phyloP scores from a whole-genome alignment of 2,329 filamentous ascomycete genomes.

The Penicillium vulpinum region DNA sequence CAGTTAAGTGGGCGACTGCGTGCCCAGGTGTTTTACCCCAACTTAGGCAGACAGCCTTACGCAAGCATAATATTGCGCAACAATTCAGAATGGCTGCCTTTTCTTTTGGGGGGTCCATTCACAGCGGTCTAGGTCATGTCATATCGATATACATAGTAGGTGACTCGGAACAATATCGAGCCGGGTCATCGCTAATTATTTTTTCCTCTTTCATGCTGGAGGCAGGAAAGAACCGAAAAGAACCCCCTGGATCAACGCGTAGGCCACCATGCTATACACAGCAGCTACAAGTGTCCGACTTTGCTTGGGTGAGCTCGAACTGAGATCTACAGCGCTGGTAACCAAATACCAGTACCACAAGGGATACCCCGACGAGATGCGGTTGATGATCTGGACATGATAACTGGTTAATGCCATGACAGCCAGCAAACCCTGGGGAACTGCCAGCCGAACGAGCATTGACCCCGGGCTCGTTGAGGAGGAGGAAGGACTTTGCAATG shows the following conservation, averaged over 20 bases:
- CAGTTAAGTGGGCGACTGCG: background rate
- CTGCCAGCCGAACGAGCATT: constrained; percentile 59
- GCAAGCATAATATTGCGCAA: constrained; percentile 14
- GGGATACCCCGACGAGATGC: constrained; percentile 83
- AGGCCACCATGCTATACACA: constrained; percentile 73
- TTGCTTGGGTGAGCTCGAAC: constrained; percentile 18
- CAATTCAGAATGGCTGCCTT: constrained; percentile 7
- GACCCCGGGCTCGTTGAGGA: constrained; percentile 25
- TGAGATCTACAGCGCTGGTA: constrained; percentile 30
- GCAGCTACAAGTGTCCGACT: constrained; percentile 35
- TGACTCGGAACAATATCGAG: background rate
- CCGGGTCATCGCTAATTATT: background rate
- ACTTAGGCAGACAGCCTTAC: constrained; percentile 24
- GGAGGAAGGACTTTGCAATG: constrained; percentile 37
- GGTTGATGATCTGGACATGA: constrained; percentile 91
- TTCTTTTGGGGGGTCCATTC: constrained; percentile 3
- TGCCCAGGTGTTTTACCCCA: constrained; percentile 10
- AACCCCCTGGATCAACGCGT: constrained; percentile 77
- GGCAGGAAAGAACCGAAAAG: constrained; percentile 90
- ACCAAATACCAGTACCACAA: constrained; percentile 86
- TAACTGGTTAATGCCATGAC: constrained; percentile 73
- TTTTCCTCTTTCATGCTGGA: constrained; percentile 62
- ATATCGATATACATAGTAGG: background rate
- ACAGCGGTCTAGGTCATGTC: background rate
- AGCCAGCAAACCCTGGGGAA: constrained; percentile 71